phyloP scores from a whole-genome alignment of 73 alveolate species.

The Blepharisma stoltei region DNA sequence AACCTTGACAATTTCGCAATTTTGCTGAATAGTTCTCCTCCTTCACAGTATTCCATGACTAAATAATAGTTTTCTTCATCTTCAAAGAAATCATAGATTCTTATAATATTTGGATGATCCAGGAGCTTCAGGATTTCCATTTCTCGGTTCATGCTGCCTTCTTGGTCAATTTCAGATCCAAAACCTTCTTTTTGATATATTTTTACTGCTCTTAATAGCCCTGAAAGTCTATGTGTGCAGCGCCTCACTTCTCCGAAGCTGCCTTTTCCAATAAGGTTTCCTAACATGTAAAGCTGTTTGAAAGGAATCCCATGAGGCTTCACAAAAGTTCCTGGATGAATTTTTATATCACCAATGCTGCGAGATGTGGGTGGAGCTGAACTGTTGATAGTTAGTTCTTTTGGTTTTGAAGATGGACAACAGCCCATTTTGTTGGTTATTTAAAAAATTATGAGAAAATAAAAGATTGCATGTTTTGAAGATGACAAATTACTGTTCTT shows the following conservation, averaged over 20 bases:
- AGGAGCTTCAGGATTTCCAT: slow-evolving; percentile 32
- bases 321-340: slow-evolving; percentile 34
- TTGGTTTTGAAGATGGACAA: no score
- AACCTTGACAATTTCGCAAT: slow-evolving; percentile 43
- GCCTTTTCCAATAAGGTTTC: slow-evolving; percentile 43
- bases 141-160: slow-evolving; percentile 33
- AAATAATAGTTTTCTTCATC: slow-evolving; percentile 69
- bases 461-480: no score
- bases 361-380: no score
- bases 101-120: slow-evolving; percentile 81
- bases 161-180: background rate
- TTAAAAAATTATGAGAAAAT: no score
- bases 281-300: slow-evolving; percentile 52
- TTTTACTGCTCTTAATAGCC: slow-evolving; percentile 45
- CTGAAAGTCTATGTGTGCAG: slow-evolving; percentile 29
- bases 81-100: slow-evolving; percentile 70
- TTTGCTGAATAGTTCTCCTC: slow-evolving; percentile 73
- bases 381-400: no score
- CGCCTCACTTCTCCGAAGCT: slow-evolving; percentile 37
- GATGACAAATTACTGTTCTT: no score
- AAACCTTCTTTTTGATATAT: slow-evolving; percentile 13
- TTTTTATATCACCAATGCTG: background rate
- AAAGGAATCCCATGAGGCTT: slow-evolving; percentile 46
- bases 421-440: no score
- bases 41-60: slow-evolving; percentile 60